Conservation (phyloP, 2,329 filamentous ascomycete species). For the Chaetomium sp. region DNA sequence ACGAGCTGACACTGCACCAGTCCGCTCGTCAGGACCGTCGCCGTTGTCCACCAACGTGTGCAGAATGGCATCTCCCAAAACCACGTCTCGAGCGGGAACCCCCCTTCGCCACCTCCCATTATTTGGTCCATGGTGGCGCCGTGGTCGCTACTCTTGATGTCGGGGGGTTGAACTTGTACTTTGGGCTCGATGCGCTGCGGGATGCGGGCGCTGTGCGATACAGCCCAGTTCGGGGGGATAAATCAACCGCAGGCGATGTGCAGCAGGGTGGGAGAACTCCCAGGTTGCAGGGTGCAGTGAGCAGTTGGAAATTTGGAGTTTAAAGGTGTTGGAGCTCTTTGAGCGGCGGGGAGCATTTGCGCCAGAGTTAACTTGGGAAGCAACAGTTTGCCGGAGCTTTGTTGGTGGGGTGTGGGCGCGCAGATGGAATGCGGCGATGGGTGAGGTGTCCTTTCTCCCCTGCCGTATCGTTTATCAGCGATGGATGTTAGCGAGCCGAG, state of each 20-base stretch:
- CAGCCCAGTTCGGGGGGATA: not conserved
- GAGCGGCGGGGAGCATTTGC: not conserved
- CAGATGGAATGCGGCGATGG: slow-evolving; percentile 6
- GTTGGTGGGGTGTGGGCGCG: not conserved
- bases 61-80: slow-evolving; percentile 98
- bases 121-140: slow-evolving; percentile 47
- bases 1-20: slow-evolving; percentile 90
- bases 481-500: not conserved
- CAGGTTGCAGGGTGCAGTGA: slow-evolving; percentile 6
- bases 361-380: not conserved
- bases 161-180: not conserved
- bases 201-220: not conserved
- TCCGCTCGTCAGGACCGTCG: slow-evolving; percentile 78
- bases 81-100: slow-evolving; percentile 87
- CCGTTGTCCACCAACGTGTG: slow-evolving; percentile 94
- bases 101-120: slow-evolving; percentile 48
- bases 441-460: slow-evolving; percentile 21
- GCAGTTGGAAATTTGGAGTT: no score
- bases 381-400: not conserved
- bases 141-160: not conserved
- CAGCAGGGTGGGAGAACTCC: not conserved
- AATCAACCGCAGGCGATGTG: no score
- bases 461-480: slow-evolving; percentile 5
- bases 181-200: not conserved
- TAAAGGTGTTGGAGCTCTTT: no score